Evolutionary conservation across 2,329 filamentous ascomycete species (phyloP), one percentile per base, ranked within the genome.

Genomic region (Scedosporium boydii): DNA sequence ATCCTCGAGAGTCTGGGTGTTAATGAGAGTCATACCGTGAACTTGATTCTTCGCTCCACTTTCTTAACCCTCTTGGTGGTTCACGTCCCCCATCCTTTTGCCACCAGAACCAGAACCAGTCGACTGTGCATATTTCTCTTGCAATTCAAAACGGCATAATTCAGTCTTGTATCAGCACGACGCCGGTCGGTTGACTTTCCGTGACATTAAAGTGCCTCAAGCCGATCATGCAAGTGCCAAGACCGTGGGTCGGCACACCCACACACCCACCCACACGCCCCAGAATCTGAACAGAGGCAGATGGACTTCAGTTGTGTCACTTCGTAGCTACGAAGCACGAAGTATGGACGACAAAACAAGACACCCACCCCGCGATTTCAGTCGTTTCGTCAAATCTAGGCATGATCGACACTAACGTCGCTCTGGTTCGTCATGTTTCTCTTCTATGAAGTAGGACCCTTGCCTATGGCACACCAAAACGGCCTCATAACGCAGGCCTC

Each of bases 201-300:
- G 58, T 18, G 26, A 60, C 58, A 26, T n/a, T 18, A 44, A 26
- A 23, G 42, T 60, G 58, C 58, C 44, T 41, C 42, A 51, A 53
- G 58, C 29, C 58, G 58, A 60, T 60, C 58, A 60, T 60, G 58
- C 58, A 60, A 16, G 18, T 14, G 55, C 55, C 55, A 58, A 53
- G 48, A 26, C 48, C 48, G n/a, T 26, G 55, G 55, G 55, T 41
- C 27, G 21, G 23, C 51, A 56, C 51, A 56, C 26, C 27, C 51
- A 3, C 18, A 6, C 26, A 60, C 44, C 18, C 12, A 60, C 58
- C 6, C 58, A 38, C 58, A 46, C 42, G 14, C 26, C 58, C 58
- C 58, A 58, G 38, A 57, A 7, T 12, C 38, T 16, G 27, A n/a
- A 4, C 3, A n/a, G 7, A 14, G 56, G 1, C 6, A 51, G 21